A percentile compares a stretch with the other conserved stretches of the same genome.
Conservation (phyloP, 1,284 basidiomycete species). For the Ustilago shanxiensis region DNA sequence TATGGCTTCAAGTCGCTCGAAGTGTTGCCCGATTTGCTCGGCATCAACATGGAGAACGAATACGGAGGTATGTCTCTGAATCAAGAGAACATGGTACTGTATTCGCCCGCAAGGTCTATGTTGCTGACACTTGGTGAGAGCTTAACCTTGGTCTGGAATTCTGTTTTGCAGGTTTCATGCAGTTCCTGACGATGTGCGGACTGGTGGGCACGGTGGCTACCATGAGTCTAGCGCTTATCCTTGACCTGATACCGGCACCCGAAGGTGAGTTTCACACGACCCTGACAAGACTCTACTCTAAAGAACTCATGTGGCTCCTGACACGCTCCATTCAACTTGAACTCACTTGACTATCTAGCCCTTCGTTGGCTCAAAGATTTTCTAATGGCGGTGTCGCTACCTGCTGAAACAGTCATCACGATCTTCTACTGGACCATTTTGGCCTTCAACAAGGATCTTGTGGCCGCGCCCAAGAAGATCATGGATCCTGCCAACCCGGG, state of each 20-base stretch:
- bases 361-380: slow-evolving; percentile 35
- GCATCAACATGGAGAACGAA: slow-evolving; percentile 19
- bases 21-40: slow-evolving; percentile 22
- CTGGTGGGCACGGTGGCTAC: slow-evolving; percentile 21
- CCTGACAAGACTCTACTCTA: neutral
- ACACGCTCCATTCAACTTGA: neutral
- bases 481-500: slow-evolving; percentile 55
- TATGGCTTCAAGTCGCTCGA: slow-evolving; percentile 42
- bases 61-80: slow-evolving; percentile 31
- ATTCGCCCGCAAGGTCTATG: too few relatives aligned
- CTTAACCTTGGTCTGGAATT: neutral
- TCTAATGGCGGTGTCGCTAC: slow-evolving; percentile 35
- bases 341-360: neutral
- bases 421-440: slow-evolving; percentile 58
- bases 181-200: slow-evolving; percentile 50
- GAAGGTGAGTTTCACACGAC: slow-evolving; percentile 27
- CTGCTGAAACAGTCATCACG: slow-evolving; percentile 54
- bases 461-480: slow-evolving; percentile 46
- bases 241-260: slow-evolving; percentile 25
- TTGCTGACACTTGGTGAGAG: neutral
- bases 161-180: slow-evolving; percentile 22
- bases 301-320: neutral
- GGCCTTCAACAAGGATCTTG: slow-evolving; percentile 40
- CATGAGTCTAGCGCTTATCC: slow-evolving; percentile 23
- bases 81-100: too few relatives aligned